Conservation (phyloP, 2,329 filamentous ascomycete genomes). For the Pyrenophora seminiperda region DNA sequence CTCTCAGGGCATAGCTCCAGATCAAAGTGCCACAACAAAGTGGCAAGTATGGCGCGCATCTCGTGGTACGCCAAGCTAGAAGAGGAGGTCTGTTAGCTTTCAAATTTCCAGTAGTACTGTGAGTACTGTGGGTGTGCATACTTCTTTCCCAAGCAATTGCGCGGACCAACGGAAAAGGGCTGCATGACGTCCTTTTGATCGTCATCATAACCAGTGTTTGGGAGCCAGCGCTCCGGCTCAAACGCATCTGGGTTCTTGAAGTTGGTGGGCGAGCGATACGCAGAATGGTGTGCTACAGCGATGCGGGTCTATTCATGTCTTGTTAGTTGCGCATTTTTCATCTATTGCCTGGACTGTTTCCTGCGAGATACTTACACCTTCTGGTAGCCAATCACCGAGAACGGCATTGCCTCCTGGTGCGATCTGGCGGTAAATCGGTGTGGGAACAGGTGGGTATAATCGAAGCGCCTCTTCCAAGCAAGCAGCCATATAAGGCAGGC, state of each 20-base stretch:
- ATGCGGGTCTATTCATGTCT: neutral
- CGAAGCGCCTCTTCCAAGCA: constrained; percentile 53
- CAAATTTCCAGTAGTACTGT: neutral
- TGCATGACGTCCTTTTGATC: constrained; percentile 31
- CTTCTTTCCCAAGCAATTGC: constrained; percentile 45
- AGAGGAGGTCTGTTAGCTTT: neutral
- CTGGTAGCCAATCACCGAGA: constrained; percentile 42
- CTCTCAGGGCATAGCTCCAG: constrained; percentile 20
- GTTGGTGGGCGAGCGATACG: neutral
- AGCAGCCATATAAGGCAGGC: constrained; percentile 49
- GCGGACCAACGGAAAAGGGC: constrained; percentile 35
- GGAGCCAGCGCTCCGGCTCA: constrained; percentile 44
- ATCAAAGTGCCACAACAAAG: constrained; percentile 34
- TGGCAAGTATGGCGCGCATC: constrained; percentile 35
- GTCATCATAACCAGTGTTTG: constrained; percentile 21
- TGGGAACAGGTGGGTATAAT: constrained; percentile 30
- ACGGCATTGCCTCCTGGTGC: constrained; percentile 34
- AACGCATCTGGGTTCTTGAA: constrained; percentile 21
- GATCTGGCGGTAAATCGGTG: constrained; percentile 36
- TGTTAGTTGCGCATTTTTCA: constrained; percentile 12
- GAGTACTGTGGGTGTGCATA: constrained; percentile 19
- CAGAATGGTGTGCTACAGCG: neutral
- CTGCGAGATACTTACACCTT: constrained; percentile 17
- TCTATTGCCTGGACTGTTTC: neutral
- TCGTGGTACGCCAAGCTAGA: constrained; percentile 41